These are phyloP conservation scores for Tephrocybe sp. DNA, from an alignment of 768 basidiomycete species.

Conservation along the genomic window DNA sequence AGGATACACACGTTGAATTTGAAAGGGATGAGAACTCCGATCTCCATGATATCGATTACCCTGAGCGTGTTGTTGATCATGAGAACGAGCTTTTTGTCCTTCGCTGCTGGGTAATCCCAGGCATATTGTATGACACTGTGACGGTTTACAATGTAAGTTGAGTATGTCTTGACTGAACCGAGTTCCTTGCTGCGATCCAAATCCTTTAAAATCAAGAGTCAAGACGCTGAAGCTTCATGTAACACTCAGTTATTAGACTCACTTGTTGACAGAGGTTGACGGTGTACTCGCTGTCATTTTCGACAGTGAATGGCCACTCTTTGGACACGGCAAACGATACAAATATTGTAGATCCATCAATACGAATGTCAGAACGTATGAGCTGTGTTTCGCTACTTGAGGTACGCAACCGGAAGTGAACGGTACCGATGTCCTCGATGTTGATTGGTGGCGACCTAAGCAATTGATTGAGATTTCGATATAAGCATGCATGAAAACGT, in stretches of 20 bases:
- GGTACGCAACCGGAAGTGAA: conserved; percentile 68
- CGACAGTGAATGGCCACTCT: conserved; percentile 90
- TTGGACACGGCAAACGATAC: conserved; percentile 66
- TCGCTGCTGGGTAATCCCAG: conserved; percentile 91
- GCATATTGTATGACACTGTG: conserved; percentile 69
- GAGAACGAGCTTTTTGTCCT: conserved; percentile 77
- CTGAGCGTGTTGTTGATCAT: conserved; percentile 60
- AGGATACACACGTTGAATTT: conserved; percentile 70
- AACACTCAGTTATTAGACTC: conserved; percentile 12
- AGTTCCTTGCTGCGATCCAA: conserved; percentile 36
- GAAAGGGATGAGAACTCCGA: conserved; percentile 89
- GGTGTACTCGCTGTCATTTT: conserved; percentile 80
- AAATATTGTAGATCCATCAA: conserved; percentile 89
- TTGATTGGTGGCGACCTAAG: conserved; percentile 90
- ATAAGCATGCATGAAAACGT: background rate
- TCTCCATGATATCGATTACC: conserved; percentile 90
- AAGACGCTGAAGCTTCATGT: background rate
- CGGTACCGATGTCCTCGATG: conserved; percentile 84
- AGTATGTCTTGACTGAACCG: conserved; percentile 36
- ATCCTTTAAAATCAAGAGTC: conserved; percentile 38
- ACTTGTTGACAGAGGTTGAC: conserved; percentile 79
- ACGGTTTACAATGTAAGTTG: conserved; percentile 57
- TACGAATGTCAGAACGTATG: conserved; percentile 73
- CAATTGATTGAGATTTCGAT: background rate
- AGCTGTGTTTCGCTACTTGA: conserved; percentile 48